A percentile compares a stretch with the other conserved stretches of the same genome.
phyloP scores from a whole-genome alignment of 208 protist species.

The Crithidia acanthocephali region DNA sequence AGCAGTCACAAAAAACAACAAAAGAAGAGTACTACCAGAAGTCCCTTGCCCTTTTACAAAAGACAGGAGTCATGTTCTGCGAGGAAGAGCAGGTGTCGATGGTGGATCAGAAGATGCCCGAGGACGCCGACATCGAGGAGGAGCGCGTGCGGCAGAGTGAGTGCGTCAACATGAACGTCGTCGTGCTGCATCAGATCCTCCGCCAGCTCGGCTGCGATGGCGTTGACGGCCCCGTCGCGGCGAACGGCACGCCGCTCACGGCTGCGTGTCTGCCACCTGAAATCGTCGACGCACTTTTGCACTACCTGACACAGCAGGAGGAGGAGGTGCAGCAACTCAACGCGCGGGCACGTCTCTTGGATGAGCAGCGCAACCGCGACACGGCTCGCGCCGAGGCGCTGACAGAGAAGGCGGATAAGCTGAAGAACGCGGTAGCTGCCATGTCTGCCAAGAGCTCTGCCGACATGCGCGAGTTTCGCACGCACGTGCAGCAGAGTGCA shows the following conservation, averaged over 20 bases:
- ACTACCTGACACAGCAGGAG: conserved; percentile 36
- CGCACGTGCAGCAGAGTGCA: conserved; percentile 46
- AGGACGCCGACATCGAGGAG: conserved; percentile 51
- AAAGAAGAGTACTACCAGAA: no score
- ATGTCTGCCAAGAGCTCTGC: conserved; percentile 68
- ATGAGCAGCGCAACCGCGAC: conserved; percentile 26
- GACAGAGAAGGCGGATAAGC: conserved; percentile 45
- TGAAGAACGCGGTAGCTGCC: conserved; percentile 37
- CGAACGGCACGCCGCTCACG: not conserved
- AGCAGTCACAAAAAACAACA: no score
- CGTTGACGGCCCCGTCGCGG: not conserved
- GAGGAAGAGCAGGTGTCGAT: conserved; percentile 29
- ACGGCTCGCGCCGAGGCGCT: conserved; percentile 34
- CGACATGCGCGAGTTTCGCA: conserved; percentile 42
- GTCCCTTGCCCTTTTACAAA: not conserved
- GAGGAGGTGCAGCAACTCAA: conserved; percentile 25
- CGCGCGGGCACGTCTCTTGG: conserved; percentile 12
- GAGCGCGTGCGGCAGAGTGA: conserved; percentile 72
- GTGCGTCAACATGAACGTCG: conserved; percentile 58
- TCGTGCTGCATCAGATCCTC: conserved; percentile 39
- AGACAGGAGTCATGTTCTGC: conserved; percentile 6
- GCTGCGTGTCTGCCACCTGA: conserved; percentile 34
- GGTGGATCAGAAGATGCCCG: conserved; percentile 36
- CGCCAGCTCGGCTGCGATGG: conserved; percentile 7
- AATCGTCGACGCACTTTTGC: conserved; percentile 41